Evolutionary conservation across 1,284 basidiomycete genomes (phyloP), one percentile per base, ranked within the genome.

Genomic region (Tilletia setariae): DNA sequence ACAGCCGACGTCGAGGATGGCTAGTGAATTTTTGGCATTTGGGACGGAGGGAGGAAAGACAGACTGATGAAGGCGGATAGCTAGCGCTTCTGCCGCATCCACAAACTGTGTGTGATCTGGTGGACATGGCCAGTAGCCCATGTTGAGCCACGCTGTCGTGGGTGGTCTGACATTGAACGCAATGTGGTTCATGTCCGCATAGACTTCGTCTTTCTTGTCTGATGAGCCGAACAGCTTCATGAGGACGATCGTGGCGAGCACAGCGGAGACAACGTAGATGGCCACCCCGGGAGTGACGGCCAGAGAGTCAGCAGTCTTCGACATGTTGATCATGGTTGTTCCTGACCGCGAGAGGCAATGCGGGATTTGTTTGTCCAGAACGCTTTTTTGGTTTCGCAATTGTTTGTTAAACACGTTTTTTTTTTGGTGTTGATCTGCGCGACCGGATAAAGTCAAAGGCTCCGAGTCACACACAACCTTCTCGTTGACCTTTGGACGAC

Each of bases 1-100:
- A 61, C 77, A 76, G 15, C 80, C 80, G 1, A 82, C 76, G 63
- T 82, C 80, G 44, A 81, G 67, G 25, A 82, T 67, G 8, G 35
- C 35, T 40, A 40, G 11, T 40, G 35, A 11, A n/a, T n/a, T n/a
- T 40, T 40, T 11, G 35, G 35, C 4, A 40, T 11, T 6, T 40
- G 64, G 44, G 44, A 21, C n/a, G 19, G 25, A 23, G 44, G 62
- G 35, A 8, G 43, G n/a, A 15, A n/a, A n/a, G 9, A 63, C 40
- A n/a, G 62, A 8, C 21, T 21, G 15, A 25, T 46, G 62, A 2
- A 46, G 42, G 32, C 62, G 40, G 13, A 2, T 42, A 25, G 43
- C 42, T 3, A 43, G 62, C 28, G 4, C 28, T 44, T 40, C 35
- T 40, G 35, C 35, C 2, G 42, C 62, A 19, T 46, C 62, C 15